Conservation (phyloP, 768 basidiomycete species). For the Tephrocybe rancida region DNA sequence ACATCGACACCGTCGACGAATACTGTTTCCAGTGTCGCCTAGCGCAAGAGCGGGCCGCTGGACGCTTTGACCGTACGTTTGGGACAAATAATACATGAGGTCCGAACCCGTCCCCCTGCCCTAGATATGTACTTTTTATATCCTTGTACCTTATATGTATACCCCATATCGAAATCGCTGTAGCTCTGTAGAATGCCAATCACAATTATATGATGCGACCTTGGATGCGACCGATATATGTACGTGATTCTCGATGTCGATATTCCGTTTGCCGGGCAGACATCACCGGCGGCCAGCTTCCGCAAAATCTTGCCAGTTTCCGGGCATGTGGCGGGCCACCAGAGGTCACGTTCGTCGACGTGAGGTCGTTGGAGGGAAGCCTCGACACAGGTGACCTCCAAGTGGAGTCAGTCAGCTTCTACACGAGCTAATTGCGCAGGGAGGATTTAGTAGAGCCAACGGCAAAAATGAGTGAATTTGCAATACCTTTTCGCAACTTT, state of each 20-base stretch:
- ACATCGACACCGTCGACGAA: constrained; percentile 71
- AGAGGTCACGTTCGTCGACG: constrained; percentile 13
- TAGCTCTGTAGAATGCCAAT: not conserved
- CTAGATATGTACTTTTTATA: not conserved
- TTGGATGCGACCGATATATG: not conserved
- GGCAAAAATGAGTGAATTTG: no score
- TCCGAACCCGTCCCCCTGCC: not conserved
- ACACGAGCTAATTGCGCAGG: no score
- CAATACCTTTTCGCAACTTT: no score
- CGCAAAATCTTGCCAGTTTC: constrained; percentile 7
- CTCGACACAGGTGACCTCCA: constrained; percentile 8
- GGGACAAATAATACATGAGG: constrained; percentile 12
- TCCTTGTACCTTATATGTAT: constrained; percentile 16
- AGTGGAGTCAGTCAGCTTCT: not conserved
- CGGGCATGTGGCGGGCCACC: constrained; percentile 4
- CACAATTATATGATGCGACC: constrained; percentile 11
- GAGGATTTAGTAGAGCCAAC: no score
- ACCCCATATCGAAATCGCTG: constrained; percentile 7
- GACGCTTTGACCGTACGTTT: constrained; percentile 18
- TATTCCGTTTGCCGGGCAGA: no score
- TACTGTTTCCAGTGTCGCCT: constrained; percentile 72
- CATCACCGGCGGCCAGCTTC: constrained; percentile 7
- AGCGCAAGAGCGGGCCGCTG: constrained; percentile 44
- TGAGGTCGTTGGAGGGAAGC: constrained; percentile 2
- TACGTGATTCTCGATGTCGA: constrained; percentile 21